Evolutionary conservation across 83 land plant genomes (phyloP), one percentile per base, ranked within the genome.

Genomic region (Diphasiastrum complanatum): DNA sequence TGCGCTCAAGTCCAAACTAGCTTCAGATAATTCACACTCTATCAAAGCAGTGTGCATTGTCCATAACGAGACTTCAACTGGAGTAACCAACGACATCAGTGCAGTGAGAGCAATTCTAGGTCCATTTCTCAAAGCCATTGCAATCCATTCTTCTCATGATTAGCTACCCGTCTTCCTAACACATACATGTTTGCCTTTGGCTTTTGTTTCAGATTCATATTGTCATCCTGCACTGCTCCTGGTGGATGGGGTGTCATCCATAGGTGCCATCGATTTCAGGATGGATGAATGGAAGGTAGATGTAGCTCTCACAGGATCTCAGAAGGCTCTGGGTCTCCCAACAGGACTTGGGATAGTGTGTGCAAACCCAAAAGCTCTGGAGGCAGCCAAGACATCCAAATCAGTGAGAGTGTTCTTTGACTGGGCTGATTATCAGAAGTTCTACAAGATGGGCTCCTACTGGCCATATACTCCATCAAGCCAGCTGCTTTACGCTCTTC

Each of bases 251-350:
- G 97, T 91, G 28, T 91, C 95, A 4, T 91, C 97, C 10, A 84
- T 91, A 16, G 84, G 95, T 63, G 97, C 95, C 0, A 68, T 91
- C 31, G 95, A 87, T 27, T 91, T 87, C 76, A 84, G 84, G 29
- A 91, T 91, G 97, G 97, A 91, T 59, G 97, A 91, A 35, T 91
- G 97, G 97, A 76, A 79, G 28, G 72, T 91, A 30, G 97, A 91
- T 68, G 97, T 91, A 30, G 97, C 97, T 2, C 64, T 91, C 24
- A 91, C 95, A 5, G 97, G 97, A 5, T 91, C 97, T 14, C 97
- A 91, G 68, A 91, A 87, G 38, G 97, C 95, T 40, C 90, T 91
- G 8, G 85, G 89, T 29, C 74, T 91, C 38, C 97, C 97, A 12
- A 91, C 90, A 27, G 90, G 97, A 4, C 59, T 91, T 45, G 97